Base-by-base conservation (phyloP, 768 basidiomycete genomes). In the Udeniomyces megalosporus region DNA sequence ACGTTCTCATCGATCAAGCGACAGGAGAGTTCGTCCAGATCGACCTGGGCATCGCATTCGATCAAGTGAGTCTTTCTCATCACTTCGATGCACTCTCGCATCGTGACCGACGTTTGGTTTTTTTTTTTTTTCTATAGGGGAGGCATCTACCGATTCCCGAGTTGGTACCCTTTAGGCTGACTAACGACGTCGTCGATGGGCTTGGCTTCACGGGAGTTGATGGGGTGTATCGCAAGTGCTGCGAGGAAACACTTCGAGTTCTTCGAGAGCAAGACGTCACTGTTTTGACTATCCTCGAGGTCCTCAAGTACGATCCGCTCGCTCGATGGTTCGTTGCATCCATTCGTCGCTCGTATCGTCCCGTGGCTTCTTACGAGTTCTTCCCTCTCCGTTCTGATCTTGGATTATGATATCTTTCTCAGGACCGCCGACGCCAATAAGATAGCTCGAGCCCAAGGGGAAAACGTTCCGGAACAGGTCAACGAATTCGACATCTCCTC, bases 21-120 rank as follows among this genome's bases (percentile, higher is more conserved):
- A 83, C 81, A 10, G 93, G 93, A 17, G 89, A 97, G 70, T 78
- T 92, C 49, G 83, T 97, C 7, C 91, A 95, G 71, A 99, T 99
- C 58, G 93, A 99, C 73, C 77, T 97, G 0, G 93, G 93, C 0
- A 90, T 97, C 63, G 90, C 91, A 0, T 97, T 99, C 73, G 95
- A 95, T 64, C 88, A 89, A 76, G 89, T 88, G 65, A 67, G 78
- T 70, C 20, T 17, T 45, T 17, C 38, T 42, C 8, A 17, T 42
- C 38, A 42, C 17, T 42, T 42, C 38, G 17, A 8, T 42, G 38
- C n/a, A n/a, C n/a, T n/a, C 53, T 31, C 31, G 12, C 22, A 66
- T 58, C 46, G 44, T 53, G 44, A 53, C 29, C n/a, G 60, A n/a
- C 20, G 10, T 47, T 28, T 53, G 28, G 52, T 46, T 3, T 31